Evolutionary conservation across 1,139 yeast species (phyloP).

Genomic region (Candida sp.): DNA sequence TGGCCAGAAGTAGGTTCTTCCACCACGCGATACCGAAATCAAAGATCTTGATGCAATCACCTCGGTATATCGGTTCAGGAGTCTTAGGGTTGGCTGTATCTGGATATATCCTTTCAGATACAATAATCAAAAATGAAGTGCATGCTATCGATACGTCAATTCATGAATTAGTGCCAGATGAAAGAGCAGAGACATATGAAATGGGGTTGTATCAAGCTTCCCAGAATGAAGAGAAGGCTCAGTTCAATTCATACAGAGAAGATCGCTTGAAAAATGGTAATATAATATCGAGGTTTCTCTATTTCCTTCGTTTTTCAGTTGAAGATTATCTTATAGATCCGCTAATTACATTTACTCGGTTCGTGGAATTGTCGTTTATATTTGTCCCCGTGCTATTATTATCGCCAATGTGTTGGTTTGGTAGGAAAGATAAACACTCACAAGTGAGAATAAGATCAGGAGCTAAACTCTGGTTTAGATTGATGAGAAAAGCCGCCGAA

Average conservation of each 20-base stretch:
- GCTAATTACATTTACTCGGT: slow-evolving; percentile 59
- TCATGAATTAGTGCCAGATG: slow-evolving; percentile 40
- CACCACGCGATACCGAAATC: neutral
- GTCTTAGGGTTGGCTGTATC: slow-evolving; percentile 1
- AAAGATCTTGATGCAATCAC: neutral
- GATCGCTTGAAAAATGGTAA: slow-evolving; percentile 22
- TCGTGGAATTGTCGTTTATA: slow-evolving; percentile 60
- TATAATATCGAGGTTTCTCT: slow-evolving; percentile 24
- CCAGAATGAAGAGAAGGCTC: slow-evolving; percentile 43
- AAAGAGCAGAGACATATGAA: slow-evolving; percentile 62
- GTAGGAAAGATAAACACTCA: slow-evolving; percentile 32
- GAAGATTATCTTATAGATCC: slow-evolving; percentile 67
- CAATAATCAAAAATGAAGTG: slow-evolving; percentile 26
- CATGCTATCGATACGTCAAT: slow-evolving; percentile 31
- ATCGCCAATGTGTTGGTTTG: slow-evolving; percentile 66
- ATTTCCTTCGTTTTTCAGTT: slow-evolving; percentile 35
- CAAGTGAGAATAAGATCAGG: slow-evolving; percentile 50
- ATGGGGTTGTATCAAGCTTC: slow-evolving; percentile 64
- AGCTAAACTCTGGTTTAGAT: slow-evolving; percentile 65
- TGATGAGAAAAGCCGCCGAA: slow-evolving; percentile 70
- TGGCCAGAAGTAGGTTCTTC: neutral
- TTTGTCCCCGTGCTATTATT: slow-evolving; percentile 68
- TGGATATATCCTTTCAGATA: slow-evolving; percentile 5
- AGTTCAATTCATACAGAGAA: slow-evolving; percentile 19
- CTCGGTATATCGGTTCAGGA: neutral